phyloP scores from a whole-genome alignment of 2,329 filamentous ascomycete genomes.

The Canariomyces notabilis region DNA sequence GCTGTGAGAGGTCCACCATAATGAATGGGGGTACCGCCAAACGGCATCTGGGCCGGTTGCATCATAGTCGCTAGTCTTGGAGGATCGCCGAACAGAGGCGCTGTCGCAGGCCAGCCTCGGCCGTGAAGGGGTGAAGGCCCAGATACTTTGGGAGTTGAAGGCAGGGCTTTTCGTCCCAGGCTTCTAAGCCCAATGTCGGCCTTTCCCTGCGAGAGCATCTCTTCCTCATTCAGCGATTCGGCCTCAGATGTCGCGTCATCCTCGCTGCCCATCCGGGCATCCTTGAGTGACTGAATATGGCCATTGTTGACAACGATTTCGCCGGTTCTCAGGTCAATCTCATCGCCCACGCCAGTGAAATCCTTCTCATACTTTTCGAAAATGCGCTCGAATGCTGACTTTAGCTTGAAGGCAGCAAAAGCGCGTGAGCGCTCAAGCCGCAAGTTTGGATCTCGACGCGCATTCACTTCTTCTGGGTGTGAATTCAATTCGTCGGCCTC shows the following conservation, averaged over 20 bases:
- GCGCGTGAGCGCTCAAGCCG: slow-evolving; percentile 58
- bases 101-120: slow-evolving; percentile 5
- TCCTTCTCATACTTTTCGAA: slow-evolving; percentile 84
- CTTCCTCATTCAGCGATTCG: slow-evolving; percentile 29
- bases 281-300: slow-evolving; percentile 57
- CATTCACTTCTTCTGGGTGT: slow-evolving; percentile 43
- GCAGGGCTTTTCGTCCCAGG: not conserved
- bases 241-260: slow-evolving; percentile 18
- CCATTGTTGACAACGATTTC: slow-evolving; percentile 87
- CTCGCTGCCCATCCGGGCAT: slow-evolving; percentile 21
- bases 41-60: slow-evolving; percentile 14
- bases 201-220: slow-evolving; percentile 23
- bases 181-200: slow-evolving; percentile 2
- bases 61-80: slow-evolving; percentile 7
- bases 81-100: slow-evolving; percentile 1
- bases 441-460: slow-evolving; percentile 47
- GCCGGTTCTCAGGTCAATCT: slow-evolving; percentile 79
- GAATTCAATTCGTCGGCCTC: slow-evolving; percentile 43
- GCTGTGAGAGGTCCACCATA: slow-evolving; percentile 7
- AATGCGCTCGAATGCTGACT: slow-evolving; percentile 80
- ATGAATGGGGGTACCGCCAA: slow-evolving; percentile 7
- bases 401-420: slow-evolving; percentile 65
- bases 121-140: not conserved
- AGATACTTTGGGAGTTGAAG: not conserved
- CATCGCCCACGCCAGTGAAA: slow-evolving; percentile 78